phyloP scores from a whole-genome alignment of 345 rosid species.

The Physaria fendleri region DNA sequence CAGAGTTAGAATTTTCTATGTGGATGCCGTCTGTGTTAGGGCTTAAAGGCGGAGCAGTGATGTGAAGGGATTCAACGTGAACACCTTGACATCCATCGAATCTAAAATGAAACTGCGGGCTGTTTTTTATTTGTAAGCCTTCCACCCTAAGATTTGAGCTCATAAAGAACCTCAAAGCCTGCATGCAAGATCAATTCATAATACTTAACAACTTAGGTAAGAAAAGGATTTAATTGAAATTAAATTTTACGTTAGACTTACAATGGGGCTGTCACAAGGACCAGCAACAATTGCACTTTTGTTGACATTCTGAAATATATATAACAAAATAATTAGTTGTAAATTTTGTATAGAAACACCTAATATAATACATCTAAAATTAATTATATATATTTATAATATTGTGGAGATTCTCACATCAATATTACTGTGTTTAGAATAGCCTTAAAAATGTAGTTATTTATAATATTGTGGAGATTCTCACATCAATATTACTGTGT shows the following conservation, averaged over 20 bases:
- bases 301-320: constrained; percentile 44
- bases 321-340: background rate
- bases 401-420: no score
- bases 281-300: constrained; percentile 55
- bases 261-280: constrained; percentile 91
- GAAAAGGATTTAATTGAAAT: background rate
- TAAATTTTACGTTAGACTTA: constrained; percentile 30
- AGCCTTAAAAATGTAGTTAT: no score
- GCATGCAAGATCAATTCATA: constrained; percentile 16
- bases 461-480: no score
- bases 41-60: constrained; percentile 70
- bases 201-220: background rate
- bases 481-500: no score
- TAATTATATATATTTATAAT: background rate
- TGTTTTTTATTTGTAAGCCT: constrained; percentile 57
- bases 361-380: background rate
- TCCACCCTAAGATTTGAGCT: constrained; percentile 63
- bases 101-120: constrained; percentile 84
- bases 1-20: constrained; percentile 53
- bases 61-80: constrained; percentile 43
- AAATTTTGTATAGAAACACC: background rate
- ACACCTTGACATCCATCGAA: constrained; percentile 53
- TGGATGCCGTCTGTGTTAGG: constrained; percentile 97
- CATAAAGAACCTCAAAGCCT: constrained; percentile 56
- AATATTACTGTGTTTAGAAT: no score